A percentile compares a stretch with the other conserved stretches of the same genome.
phyloP scores from a whole-genome alignment of 2,329 filamentous ascomycete species.

The Neonectria magnoliae region DNA sequence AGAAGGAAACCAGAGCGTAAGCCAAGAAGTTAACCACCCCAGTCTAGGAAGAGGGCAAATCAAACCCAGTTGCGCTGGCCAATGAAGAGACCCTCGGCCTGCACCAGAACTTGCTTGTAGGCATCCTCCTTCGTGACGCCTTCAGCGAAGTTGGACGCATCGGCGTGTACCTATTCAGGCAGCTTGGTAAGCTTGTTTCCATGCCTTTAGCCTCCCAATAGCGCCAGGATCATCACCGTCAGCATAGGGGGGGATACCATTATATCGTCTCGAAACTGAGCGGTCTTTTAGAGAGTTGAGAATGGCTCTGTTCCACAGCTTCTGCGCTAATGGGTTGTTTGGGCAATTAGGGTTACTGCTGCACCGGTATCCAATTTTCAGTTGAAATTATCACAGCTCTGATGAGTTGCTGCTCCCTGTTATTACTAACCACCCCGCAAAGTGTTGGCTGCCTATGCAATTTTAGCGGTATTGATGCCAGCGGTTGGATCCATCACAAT shows the following conservation, averaged over 20 bases:
- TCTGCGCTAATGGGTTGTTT: not conserved
- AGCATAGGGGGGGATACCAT: slow-evolving; percentile 27
- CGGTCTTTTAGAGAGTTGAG: not conserved
- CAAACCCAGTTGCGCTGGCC: slow-evolving; percentile 83
- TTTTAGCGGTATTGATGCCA: slow-evolving; percentile 42
- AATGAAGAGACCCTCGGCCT: slow-evolving; percentile 74
- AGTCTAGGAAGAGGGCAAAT: slow-evolving; percentile 13
- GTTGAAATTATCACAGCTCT: slow-evolving; percentile 1
- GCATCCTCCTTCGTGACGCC: slow-evolving; percentile 76
- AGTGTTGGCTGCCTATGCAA: slow-evolving; percentile 30
- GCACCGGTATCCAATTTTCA: not conserved
- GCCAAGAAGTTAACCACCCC: slow-evolving; percentile 20
- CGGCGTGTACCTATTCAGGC: slow-evolving; percentile 73
- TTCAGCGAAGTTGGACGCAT: slow-evolving; percentile 76
- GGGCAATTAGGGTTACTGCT: not conserved
- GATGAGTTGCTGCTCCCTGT: not conserved
- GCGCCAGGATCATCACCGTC: not conserved
- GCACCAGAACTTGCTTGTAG: slow-evolving; percentile 77
- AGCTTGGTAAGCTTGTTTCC: slow-evolving; percentile 13
- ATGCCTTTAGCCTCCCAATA: not conserved
- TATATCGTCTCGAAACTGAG: slow-evolving; percentile 3
- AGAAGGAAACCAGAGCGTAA: slow-evolving; percentile 21
- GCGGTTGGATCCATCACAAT: not conserved
- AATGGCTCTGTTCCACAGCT: not conserved
- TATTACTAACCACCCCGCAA: slow-evolving; percentile 25